Conservation (phyloP, 805 yeast genomes). For the Ogataea parapolymorpha region DNA sequence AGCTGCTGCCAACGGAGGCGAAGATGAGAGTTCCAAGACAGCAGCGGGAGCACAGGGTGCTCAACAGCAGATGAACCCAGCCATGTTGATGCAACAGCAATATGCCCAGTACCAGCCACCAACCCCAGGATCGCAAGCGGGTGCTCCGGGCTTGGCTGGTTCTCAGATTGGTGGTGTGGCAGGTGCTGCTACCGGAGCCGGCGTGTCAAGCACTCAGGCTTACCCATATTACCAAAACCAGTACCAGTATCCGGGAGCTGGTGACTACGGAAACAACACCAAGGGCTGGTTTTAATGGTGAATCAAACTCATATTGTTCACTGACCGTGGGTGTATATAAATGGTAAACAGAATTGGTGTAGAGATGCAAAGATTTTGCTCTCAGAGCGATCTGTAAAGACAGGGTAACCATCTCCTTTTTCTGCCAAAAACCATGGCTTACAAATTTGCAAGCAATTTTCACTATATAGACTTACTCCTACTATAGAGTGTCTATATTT, state of each 20-base stretch:
- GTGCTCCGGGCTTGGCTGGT: slow-evolving; percentile 16
- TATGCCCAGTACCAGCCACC: slow-evolving; percentile 24
- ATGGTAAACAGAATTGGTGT: slow-evolving; percentile 26
- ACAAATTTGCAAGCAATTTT: slow-evolving; percentile 8
- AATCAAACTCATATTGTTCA: neutral
- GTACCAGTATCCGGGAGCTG: slow-evolving; percentile 22
- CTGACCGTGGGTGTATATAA: slow-evolving; percentile 9
- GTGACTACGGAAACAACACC: slow-evolving; percentile 21
- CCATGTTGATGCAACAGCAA: slow-evolving; percentile 24
- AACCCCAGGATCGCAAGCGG: slow-evolving; percentile 12
- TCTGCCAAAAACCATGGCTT: neutral
- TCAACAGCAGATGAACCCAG: slow-evolving; percentile 23
- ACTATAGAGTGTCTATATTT: slow-evolving; percentile 8
- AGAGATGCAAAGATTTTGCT: slow-evolving; percentile 15
- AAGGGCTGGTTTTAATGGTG: slow-evolving; percentile 24
- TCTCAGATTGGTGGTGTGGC: slow-evolving; percentile 19
- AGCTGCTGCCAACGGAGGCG: slow-evolving; percentile 18
- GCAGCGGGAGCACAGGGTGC: slow-evolving; percentile 15
- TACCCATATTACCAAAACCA: slow-evolving; percentile 27
- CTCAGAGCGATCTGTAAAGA: neutral
- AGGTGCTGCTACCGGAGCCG: slow-evolving; percentile 13
- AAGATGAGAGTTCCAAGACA: slow-evolving; percentile 12
- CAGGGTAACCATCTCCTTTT: neutral
- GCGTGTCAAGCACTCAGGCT: slow-evolving; percentile 15
- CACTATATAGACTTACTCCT: slow-evolving; percentile 5